Conservation (phyloP, 2,329 filamentous ascomycete species). For the Beauveria rudraprayagi region DNA sequence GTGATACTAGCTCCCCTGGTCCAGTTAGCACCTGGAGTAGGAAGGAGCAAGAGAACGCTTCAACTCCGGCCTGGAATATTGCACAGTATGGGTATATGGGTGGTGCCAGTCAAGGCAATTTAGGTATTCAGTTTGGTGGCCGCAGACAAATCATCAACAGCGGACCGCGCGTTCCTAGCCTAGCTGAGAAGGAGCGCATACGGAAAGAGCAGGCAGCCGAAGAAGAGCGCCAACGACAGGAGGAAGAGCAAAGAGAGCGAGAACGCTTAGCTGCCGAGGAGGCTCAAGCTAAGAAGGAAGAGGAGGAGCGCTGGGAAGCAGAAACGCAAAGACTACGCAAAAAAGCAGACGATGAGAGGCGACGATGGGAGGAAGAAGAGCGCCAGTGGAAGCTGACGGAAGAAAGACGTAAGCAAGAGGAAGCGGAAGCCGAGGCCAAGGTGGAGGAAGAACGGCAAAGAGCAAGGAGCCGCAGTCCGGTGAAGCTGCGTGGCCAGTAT, state of each 20-base stretch:
- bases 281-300: constrained; percentile 50
- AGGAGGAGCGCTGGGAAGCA: constrained; percentile 60
- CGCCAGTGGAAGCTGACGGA: constrained; percentile 70
- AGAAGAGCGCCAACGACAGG: constrained; percentile 49
- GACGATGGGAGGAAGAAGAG: constrained; percentile 72
- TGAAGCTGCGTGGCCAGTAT: constrained; percentile 70
- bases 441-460: constrained; percentile 59
- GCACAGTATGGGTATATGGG: constrained; percentile 98
- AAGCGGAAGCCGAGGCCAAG: constrained; percentile 61
- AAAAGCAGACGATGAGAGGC: constrained; percentile 58
- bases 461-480: constrained; percentile 55
- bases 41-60: constrained; percentile 69
- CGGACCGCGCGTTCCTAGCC: constrained; percentile 66
- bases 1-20: constrained; percentile 43
- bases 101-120: constrained; percentile 89
- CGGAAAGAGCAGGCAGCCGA: constrained; percentile 49
- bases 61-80: constrained; percentile 93
- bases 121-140: constrained; percentile 87
- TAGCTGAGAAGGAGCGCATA: constrained; percentile 75
- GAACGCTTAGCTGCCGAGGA: constrained; percentile 49
- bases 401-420: constrained; percentile 61
- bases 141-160: constrained; percentile 87
- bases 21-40: constrained; percentile 84
- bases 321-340: constrained; percentile 51
- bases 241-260: constrained; percentile 45